Conservation (phyloP, 2,329 filamentous ascomycete genomes). For the Aspergillus piperis region DNA sequence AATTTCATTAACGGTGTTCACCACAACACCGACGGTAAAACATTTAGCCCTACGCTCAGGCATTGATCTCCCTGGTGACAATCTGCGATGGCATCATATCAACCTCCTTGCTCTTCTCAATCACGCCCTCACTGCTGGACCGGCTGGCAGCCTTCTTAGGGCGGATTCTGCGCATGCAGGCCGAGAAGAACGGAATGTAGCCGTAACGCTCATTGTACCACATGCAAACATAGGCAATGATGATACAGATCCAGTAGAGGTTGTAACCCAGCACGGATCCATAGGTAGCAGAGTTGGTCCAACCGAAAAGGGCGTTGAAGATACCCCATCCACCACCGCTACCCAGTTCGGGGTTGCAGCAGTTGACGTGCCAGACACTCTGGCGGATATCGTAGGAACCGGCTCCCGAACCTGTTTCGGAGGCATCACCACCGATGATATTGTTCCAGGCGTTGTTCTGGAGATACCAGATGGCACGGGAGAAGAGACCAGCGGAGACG, state of each 20-base stretch:
- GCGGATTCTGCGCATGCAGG: not conserved
- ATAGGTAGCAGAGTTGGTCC: conserved; percentile 85
- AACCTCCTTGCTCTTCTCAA: not conserved
- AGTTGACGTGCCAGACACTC: conserved; percentile 84
- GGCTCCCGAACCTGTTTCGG: conserved; percentile 65
- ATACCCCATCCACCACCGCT: conserved; percentile 81
- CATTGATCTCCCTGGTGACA: not conserved
- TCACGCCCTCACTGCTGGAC: not conserved
- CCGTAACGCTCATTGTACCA: not conserved
- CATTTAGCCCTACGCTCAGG: not conserved
- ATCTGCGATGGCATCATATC: not conserved
- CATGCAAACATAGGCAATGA: not conserved
- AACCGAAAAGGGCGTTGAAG: conserved; percentile 82
- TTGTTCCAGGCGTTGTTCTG: conserved; percentile 61
- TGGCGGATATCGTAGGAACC: conserved; percentile 77
- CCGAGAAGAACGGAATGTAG: not conserved
- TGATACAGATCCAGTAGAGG: conserved; percentile 65
- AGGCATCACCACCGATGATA: conserved; percentile 49
- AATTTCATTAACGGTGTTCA: too few species aligned
- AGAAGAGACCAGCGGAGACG: conserved; percentile 80
- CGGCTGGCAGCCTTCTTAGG: not conserved
- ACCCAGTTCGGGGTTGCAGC: conserved; percentile 71
- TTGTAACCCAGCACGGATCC: conserved; percentile 86
- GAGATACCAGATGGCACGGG: conserved; percentile 72
- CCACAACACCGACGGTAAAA: not conserved